Evolutionary conservation across 202 grass and related monocot species (phyloP), one percentile per base, ranked within the genome.

Genomic region (Musa balbisiana): DNA sequence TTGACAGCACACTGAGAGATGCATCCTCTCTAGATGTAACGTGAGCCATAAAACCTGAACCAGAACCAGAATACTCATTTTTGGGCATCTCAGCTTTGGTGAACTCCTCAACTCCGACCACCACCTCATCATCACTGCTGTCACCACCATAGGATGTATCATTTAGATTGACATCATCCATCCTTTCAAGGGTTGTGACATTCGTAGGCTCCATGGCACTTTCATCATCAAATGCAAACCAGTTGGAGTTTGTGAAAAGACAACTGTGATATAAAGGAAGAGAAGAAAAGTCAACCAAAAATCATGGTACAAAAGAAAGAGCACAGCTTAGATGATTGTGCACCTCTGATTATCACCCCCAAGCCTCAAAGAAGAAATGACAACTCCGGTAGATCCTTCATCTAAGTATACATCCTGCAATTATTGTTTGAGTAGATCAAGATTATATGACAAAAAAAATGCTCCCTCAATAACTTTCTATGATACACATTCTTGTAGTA

Each of bases 171-270:
- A 64, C 26, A 63, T 73, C 69, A 62, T 73, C 69, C 78, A 73
- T 73, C 17, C 56, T 80, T 53, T 70, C 66, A n/a, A 73, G 55
- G 4, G 55, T 51, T n/a, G 49, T 77, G 43, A 51, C 52, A 10
- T 17, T 70, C 67, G 65, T 51, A 25, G 59, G 43, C n/a, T 77
- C 75, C 9, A 22, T 17, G n/a, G 62, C 4, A 19, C 69, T 16
- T 52, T 80, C 78, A 63, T 80, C 78, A 56, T 80, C 33, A 21
- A 80, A 80, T 52, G 78, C 69, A 64, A 80, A 80, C 78, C 78
- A 80, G 49, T 80, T 80, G 9, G 78, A 80, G 71, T 80, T 80
- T 19, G 78, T 80, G 69, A 80, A 80, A 80, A 80, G 33, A 52
- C 49, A 72, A 63, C 78, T 80, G 49, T 43, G 9, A 43, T 17